Conservation (phyloP, 257 asterid genomes). For the Solanum chmielewskii region DNA sequence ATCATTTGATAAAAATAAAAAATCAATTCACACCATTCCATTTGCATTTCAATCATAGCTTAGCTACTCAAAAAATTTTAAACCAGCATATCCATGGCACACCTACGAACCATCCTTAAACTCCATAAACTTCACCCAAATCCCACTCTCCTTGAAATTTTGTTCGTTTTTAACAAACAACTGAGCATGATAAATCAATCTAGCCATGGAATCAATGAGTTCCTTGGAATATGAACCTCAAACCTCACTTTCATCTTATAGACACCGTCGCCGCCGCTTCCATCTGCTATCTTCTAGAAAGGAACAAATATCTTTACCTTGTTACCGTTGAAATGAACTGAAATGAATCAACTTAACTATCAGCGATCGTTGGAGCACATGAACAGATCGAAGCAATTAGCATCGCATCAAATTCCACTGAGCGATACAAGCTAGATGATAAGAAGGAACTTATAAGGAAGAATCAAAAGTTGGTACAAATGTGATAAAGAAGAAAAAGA, state of each 20-base stretch:
- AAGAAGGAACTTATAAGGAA: too few relatives aligned
- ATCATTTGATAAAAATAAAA: constrained; percentile 66
- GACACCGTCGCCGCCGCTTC: not conserved
- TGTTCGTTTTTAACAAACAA: constrained; percentile 33
- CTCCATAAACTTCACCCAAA: constrained; percentile 36
- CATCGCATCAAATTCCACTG: too few relatives aligned
- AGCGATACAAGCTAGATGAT: too few relatives aligned
- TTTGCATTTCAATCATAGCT: constrained; percentile 30
- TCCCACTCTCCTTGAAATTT: constrained; percentile 47
- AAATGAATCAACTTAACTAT: not conserved
- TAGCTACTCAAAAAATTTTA: constrained; percentile 29
- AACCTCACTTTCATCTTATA: not conserved
- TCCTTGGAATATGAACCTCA: constrained; percentile 5
- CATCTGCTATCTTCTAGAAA: too few relatives aligned
- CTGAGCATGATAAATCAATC: not conserved
- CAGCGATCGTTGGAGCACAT: not conserved
- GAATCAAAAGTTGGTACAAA: too few relatives aligned
- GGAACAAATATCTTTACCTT: not conserved
- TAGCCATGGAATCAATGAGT: not conserved
- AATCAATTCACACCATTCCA: constrained; percentile 16
- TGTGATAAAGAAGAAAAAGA: too few relatives aligned
- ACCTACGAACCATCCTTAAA: constrained; percentile 48
- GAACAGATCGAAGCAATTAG: not conserved
- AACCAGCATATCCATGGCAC: constrained; percentile 22
- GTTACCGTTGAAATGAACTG: not conserved